These are phyloP conservation scores for Trichosporon inkin DNA, from an alignment of 1,284 basidiomycete species.

Conservation along the genomic window DNA sequence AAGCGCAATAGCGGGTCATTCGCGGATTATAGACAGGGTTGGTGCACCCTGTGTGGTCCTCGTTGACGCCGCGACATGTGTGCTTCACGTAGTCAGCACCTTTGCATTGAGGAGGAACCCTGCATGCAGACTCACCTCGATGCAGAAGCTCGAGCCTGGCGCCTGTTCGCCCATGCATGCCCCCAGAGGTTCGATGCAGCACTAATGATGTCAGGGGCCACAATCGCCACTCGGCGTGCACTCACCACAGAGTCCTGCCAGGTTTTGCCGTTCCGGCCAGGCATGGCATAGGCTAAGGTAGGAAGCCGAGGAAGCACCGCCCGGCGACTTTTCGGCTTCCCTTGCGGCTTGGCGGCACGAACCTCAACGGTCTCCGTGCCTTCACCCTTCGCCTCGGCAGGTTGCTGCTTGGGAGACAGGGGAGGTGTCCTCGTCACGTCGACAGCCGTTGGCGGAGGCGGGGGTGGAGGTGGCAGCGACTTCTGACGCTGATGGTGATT, in stretches of 20 bases:
- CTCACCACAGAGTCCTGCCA: conserved; percentile 3
- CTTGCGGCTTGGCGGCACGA: not conserved
- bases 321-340: not conserved
- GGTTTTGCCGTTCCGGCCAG: not conserved
- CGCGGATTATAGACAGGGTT: not conserved
- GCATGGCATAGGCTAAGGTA: not conserved
- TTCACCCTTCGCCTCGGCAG: not conserved
- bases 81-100: not conserved
- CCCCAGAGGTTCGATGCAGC: not conserved
- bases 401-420: not conserved
- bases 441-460: not conserved
- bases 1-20: not conserved
- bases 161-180: not conserved
- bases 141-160: conserved; percentile 1
- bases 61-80: not conserved
- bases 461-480: not conserved
- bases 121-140: not conserved
- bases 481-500: not conserved
- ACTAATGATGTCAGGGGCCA: not conserved
- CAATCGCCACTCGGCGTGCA: not conserved
- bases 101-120: not conserved
- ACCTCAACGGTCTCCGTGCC: not conserved
- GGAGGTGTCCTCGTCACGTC: not conserved
- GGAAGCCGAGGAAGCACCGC: not conserved
- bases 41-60: not conserved